A percentile compares a stretch with the other conserved stretches of the same genome.
Conservation (phyloP, 495 filamentous ascomycete genomes). For the Aspergillus asperescens region DNA sequence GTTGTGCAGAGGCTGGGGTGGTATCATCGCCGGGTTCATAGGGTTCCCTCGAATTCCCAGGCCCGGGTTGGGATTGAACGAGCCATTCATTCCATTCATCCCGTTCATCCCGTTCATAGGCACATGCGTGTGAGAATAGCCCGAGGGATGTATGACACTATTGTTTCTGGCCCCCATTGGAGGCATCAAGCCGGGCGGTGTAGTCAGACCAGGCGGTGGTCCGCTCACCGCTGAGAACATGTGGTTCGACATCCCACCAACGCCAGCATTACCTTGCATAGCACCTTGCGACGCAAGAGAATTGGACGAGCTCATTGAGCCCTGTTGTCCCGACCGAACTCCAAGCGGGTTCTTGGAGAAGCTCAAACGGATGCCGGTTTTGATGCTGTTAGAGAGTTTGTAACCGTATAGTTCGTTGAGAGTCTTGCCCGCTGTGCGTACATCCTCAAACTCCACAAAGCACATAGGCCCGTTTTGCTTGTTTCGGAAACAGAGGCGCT, state of each 20-base stretch:
- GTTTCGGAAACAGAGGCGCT: slow-evolving; percentile 92
- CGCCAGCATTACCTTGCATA: slow-evolving; percentile 43
- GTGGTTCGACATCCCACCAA: slow-evolving; percentile 52
- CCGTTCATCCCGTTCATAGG: slow-evolving; percentile 25
- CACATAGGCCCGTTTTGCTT: slow-evolving; percentile 99
- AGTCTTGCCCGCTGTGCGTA: slow-evolving; percentile 88
- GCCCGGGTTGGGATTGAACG: slow-evolving; percentile 42
- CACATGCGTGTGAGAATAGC: slow-evolving; percentile 32
- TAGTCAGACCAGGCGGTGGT: slow-evolving; percentile 66
- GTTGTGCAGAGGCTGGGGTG: slow-evolving; percentile 28
- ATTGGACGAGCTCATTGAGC: slow-evolving; percentile 47
- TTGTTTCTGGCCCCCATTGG: slow-evolving; percentile 35
- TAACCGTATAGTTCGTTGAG: slow-evolving; percentile 89
- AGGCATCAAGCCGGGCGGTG: slow-evolving; percentile 60
- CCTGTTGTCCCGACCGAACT: slow-evolving; percentile 72
- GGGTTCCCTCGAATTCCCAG: slow-evolving; percentile 41
- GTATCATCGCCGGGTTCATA: slow-evolving; percentile 40
- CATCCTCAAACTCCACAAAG: slow-evolving; percentile 97
- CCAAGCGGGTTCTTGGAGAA: slow-evolving; percentile 98
- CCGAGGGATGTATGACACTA: slow-evolving; percentile 28
- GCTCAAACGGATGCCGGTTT: slow-evolving; percentile 94
- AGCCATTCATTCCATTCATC: slow-evolving; percentile 25
- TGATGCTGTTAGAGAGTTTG: slow-evolving; percentile 84
- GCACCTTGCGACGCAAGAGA: slow-evolving; percentile 46
- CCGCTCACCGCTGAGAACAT: slow-evolving; percentile 68